A percentile compares a stretch with the other conserved stretches of the same genome.
These are phyloP conservation scores for Syncephalastrum racemosum DNA, from an alignment of 371 early-diverging fungal genomes.

Conservation along the genomic window DNA sequence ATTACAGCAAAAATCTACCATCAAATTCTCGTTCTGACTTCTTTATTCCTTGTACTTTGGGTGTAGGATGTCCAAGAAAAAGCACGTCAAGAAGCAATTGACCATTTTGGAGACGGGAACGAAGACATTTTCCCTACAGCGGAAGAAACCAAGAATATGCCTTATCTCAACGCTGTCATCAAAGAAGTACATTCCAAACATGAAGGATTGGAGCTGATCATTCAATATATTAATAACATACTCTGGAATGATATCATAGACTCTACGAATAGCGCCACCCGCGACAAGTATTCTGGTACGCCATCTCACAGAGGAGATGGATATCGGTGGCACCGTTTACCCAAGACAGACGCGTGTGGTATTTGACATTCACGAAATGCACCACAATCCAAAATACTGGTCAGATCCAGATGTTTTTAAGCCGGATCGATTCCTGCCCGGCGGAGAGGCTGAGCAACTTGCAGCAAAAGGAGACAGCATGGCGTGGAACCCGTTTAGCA, in stretches of 20 bases:
- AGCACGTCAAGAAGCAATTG: slow-evolving; percentile 44
- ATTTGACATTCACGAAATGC: slow-evolving; percentile 9
- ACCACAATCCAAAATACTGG: slow-evolving; percentile 13
- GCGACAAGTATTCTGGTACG: slow-evolving; percentile 12
- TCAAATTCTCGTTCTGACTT: not conserved
- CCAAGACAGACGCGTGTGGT: too few species aligned
- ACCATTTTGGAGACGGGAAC: slow-evolving; percentile 40
- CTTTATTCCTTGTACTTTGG: not conserved
- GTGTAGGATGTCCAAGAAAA: slow-evolving; percentile 38
- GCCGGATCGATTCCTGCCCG: slow-evolving; percentile 13
- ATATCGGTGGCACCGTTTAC: too few species aligned
- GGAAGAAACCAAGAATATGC: slow-evolving; percentile 40
- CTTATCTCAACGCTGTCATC: slow-evolving; percentile 42
- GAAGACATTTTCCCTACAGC: slow-evolving; percentile 36
- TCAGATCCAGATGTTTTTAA: slow-evolving; percentile 11
- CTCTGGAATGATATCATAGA: not conserved
- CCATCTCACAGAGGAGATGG: not conserved
- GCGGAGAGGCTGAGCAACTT: slow-evolving; percentile 9
- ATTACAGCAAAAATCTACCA: slow-evolving; percentile 1
- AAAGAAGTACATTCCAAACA: slow-evolving; percentile 14
- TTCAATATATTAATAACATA: not conserved
- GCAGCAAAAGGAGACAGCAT: slow-evolving; percentile 4
- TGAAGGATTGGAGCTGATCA: not conserved
- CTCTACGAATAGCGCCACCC: slow-evolving; percentile 11
- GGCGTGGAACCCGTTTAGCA: slow-evolving; percentile 42